These are phyloP conservation scores for Plantago major DNA, from an alignment of 257 asterid genomes.

Conservation along the genomic window DNA sequence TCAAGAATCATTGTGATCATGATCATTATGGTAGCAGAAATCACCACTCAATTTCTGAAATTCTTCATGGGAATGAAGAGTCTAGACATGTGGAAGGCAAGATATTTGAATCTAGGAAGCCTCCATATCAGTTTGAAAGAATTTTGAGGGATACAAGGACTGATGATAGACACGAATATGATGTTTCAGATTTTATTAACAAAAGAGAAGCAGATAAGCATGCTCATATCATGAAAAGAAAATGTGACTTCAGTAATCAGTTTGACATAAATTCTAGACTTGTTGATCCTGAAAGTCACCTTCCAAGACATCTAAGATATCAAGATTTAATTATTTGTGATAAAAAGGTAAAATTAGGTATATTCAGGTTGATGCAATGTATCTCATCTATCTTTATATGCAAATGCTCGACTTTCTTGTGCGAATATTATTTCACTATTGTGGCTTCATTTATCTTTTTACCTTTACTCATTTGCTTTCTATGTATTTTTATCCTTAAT, in stretches of 20 bases:
- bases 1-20: slow-evolving; percentile 21
- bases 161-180: slow-evolving; percentile 31
- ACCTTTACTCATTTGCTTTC: slow-evolving; percentile 2
- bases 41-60: slow-evolving; percentile 29
- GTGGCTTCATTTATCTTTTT: slow-evolving; percentile 3
- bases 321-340: slow-evolving; percentile 44
- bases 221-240: slow-evolving; percentile 26
- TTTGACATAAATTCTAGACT: slow-evolving; percentile 26
- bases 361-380: slow-evolving; percentile 28
- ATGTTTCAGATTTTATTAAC: slow-evolving; percentile 25
- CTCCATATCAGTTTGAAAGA: slow-evolving; percentile 28
- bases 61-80: slow-evolving; percentile 27
- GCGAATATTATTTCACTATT: slow-evolving; percentile 19
- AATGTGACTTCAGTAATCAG: slow-evolving; percentile 22
- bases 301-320: slow-evolving; percentile 26
- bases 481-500: neutral
- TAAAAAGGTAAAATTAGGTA: slow-evolving; percentile 53
- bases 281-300: slow-evolving; percentile 23
- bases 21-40: slow-evolving; percentile 31
- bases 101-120: slow-evolving; percentile 22
- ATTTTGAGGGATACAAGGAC: slow-evolving; percentile 19
- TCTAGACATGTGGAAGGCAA: slow-evolving; percentile 22
- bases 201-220: slow-evolving; percentile 26
- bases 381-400: slow-evolving; percentile 23
- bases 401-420: slow-evolving; percentile 29